These are phyloP conservation scores for Clitopilus hobsonii DNA, from an alignment of 768 basidiomycete genomes.

Conservation along the genomic window DNA sequence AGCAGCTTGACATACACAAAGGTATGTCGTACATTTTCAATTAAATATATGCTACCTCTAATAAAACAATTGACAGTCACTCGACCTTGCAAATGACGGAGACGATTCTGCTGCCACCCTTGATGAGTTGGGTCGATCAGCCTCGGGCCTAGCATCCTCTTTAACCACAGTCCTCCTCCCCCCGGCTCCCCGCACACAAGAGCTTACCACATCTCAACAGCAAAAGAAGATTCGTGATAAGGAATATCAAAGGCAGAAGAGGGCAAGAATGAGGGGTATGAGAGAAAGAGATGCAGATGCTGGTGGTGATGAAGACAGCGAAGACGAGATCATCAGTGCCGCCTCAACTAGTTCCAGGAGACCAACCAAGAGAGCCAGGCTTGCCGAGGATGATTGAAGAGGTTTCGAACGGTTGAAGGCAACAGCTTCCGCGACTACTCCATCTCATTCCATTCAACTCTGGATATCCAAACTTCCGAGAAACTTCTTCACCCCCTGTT, in stretches of 20 bases:
- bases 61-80: conserved; percentile 51
- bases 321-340: conserved; percentile 57
- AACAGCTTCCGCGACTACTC: background rate
- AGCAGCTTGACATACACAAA: conserved; percentile 77
- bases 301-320: conserved; percentile 50
- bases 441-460: conserved; percentile 2
- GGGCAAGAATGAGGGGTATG: conserved; percentile 57
- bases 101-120: conserved; percentile 51
- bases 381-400: conserved; percentile 62
- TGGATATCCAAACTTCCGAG: conserved; percentile 41
- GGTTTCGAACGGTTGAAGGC: no score
- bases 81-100: conserved; percentile 70
- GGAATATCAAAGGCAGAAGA: conserved; percentile 77
- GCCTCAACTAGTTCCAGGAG: conserved; percentile 48
- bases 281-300: background rate
- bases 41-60: background rate
- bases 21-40: conserved; percentile 31
- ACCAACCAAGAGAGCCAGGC: conserved; percentile 62
- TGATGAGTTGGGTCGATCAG: conserved; percentile 45
- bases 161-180: conserved; percentile 78
- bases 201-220: conserved; percentile 64
- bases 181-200: conserved; percentile 64
- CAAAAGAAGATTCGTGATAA: conserved; percentile 70
- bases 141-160: conserved; percentile 56
- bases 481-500: conserved; percentile 46